These are phyloP conservation scores for Rubia tinctorum DNA, from an alignment of 305 asterid genomes.

Conservation along the genomic window DNA sequence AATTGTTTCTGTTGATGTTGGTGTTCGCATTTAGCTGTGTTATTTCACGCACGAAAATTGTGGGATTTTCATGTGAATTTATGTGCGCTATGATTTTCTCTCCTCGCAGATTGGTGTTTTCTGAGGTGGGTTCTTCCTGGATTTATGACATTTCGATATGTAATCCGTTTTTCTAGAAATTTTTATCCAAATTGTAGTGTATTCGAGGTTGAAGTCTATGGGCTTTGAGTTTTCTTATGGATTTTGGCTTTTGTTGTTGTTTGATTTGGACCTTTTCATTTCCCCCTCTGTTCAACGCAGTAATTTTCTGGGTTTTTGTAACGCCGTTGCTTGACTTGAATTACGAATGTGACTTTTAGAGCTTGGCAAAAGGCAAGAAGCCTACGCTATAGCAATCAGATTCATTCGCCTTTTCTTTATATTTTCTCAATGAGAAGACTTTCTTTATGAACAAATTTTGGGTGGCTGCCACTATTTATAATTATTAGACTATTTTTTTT, in stretches of 20 bases:
- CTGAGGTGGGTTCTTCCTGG: neutral
- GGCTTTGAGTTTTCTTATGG: neutral
- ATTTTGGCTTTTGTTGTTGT: neutral
- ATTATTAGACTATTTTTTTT: neutral
- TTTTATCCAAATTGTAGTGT: neutral
- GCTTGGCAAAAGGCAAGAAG: neutral
- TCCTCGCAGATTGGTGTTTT: neutral
- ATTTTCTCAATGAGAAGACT: neutral
- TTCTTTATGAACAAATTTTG: neutral
- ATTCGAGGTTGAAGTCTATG: neutral
- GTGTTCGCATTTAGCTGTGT: neutral
- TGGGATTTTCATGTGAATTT: neutral
- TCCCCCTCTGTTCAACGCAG: neutral
- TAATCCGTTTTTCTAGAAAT: neutral
- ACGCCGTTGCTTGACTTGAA: neutral
- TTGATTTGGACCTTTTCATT: conserved; percentile 14
- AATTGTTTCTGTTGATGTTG: neutral
- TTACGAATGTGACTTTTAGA: neutral
- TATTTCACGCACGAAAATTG: neutral
- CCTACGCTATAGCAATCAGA: neutral
- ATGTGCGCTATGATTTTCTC: no score
- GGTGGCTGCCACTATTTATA: conserved; percentile 1
- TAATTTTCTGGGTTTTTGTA: neutral
- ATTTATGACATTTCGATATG: no score
- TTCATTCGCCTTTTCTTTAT: neutral